These are phyloP conservation scores for Homolaphlyctis polyrhiza DNA, from an alignment of 371 early-diverging fungal genomes.

Conservation along the genomic window DNA sequence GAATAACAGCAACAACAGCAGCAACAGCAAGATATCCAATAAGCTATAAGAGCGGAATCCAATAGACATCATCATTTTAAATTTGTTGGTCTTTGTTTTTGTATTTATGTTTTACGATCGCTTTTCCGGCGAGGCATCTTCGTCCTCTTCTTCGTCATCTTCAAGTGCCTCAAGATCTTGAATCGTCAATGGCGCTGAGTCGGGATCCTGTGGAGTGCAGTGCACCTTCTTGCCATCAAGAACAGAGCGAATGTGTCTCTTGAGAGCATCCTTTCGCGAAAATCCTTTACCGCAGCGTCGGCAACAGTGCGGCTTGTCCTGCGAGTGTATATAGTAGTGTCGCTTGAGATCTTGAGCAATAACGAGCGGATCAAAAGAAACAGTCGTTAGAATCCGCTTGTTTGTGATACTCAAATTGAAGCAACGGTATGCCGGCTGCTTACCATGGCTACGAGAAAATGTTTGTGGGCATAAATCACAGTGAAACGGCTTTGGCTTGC, in stretches of 20 bases:
- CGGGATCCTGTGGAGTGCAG: constrained; percentile 14
- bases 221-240: constrained; percentile 43
- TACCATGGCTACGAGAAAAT: constrained; percentile 40
- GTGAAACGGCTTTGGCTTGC: constrained; percentile 31
- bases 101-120: no score
- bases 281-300: constrained; percentile 37
- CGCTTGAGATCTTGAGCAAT: constrained; percentile 34
- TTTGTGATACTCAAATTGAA: not conserved
- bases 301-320: constrained; percentile 37
- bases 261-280: constrained; percentile 36
- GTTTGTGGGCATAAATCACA: constrained; percentile 43
- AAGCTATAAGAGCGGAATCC: no score
- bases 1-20: no score
- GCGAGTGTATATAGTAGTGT: constrained; percentile 41
- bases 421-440: constrained; percentile 21
- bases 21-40: no score
- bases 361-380: not conserved
- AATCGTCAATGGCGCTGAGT: not conserved
- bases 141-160: not conserved
- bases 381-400: not conserved
- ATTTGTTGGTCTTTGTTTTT: no score
- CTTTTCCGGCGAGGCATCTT: no score
- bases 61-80: no score
- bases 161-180: not conserved
- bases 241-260: constrained; percentile 34